Conservation (phyloP, 1,284 basidiomycete species). For the Moesziomyces sp. region DNA sequence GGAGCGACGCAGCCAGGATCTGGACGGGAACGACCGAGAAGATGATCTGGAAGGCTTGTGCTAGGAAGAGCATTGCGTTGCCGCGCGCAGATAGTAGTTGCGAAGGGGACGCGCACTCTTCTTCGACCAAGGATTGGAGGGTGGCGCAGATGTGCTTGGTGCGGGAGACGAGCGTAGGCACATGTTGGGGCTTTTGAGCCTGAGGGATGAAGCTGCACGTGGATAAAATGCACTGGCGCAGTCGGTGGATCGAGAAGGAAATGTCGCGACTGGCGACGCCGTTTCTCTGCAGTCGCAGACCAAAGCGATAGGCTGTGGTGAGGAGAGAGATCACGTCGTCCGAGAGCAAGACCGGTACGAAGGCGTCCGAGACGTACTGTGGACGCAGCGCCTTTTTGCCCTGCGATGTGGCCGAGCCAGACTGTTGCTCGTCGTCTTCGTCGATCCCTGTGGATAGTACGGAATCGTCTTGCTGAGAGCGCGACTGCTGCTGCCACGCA, state of each 20-base stretch:
- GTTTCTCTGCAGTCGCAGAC: slow-evolving; percentile 19
- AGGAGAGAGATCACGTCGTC: slow-evolving; percentile 51
- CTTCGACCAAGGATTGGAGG: slow-evolving; percentile 37
- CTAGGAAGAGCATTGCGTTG: slow-evolving; percentile 49
- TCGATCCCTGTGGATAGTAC: slow-evolving; percentile 26
- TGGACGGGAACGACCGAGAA: slow-evolving; percentile 35
- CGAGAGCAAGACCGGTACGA: slow-evolving; percentile 37
- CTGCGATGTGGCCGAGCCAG: slow-evolving; percentile 1
- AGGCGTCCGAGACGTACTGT: slow-evolving; percentile 30
- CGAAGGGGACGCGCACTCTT: slow-evolving; percentile 25
- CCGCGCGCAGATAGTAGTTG: slow-evolving; percentile 27
- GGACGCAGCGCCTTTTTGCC: slow-evolving; percentile 19
- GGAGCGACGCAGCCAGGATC: slow-evolving; percentile 29
- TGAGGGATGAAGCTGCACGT: slow-evolving; percentile 41
- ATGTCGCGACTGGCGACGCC: slow-evolving; percentile 32
- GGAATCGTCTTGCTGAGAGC: slow-evolving; percentile 25
- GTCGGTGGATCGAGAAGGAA: slow-evolving; percentile 39
- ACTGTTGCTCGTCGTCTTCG: slow-evolving; percentile 26
- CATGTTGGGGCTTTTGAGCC: slow-evolving; percentile 36
- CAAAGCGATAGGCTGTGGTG: slow-evolving; percentile 42
- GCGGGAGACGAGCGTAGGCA: slow-evolving; percentile 28
- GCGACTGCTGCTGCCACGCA: slow-evolving; percentile 42
- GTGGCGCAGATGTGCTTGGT: slow-evolving; percentile 41
- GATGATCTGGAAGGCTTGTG: slow-evolving; percentile 42
- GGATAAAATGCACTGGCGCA: slow-evolving; percentile 46